Base-by-base conservation (phyloP, 2,329 filamentous ascomycete species). In the Mariannaea elegans region DNA sequence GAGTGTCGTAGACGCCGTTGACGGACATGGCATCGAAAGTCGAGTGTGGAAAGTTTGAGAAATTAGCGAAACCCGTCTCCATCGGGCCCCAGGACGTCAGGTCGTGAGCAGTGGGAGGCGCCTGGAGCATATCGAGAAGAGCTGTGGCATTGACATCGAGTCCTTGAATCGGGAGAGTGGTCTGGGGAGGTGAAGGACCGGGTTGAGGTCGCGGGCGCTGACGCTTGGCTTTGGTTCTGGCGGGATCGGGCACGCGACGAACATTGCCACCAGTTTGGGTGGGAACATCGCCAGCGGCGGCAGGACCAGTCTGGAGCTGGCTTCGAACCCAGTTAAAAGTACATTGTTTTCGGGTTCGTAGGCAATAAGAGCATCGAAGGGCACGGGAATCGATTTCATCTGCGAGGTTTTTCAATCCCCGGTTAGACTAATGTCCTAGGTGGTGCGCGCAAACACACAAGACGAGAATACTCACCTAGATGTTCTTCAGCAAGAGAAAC, bases 251-350 rank as follows among this genome's bases (percentile, higher is more conserved):
- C 10, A 65, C 61, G 19, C 68, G 68, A 38, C 67, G 68, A 55
- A 51, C 39, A 42, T 59, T 59, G 51, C 56, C 49, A 38, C 64
- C 64, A 45, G 57, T 45, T 19, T 69, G 66, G 10, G 66, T 50
- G 34, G 58, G 27, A 36, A 55, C 62, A 24, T 70, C 64, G 34
- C 42, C 50, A 39, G 53, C 64, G 39, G 65, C 54, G 38, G 68
- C 54, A 46, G 68, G 65, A 21, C 68, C 64, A 13, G 68, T 70
- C 56, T 71, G 68, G 19, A 71, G 60, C 49, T 71, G 68, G 49
- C 68, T 66, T 24, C 68, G 64, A 61, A 71, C 68, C 68, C 68
- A 71, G 52, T 71, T 57, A 42, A 71, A 71, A 36, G 68, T 71
- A 42, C 68, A 71, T 67, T 71, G 68, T 55, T 71, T 71, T 23